Evolutionary conservation across 208 protist species (phyloP).

Genomic region (Vickermania spadyakhi): DNA sequence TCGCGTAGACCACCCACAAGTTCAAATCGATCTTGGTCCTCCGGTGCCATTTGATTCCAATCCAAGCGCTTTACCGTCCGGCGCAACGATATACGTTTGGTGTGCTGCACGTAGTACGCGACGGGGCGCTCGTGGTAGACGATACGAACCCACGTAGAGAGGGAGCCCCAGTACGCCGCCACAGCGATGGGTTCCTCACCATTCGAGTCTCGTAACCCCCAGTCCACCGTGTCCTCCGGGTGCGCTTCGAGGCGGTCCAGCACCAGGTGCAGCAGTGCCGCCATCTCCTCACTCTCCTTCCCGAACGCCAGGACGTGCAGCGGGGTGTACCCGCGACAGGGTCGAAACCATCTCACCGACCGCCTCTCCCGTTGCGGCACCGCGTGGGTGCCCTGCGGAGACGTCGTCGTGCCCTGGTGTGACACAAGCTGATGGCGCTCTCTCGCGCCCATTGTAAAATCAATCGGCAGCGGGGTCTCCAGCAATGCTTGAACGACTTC

Average conservation of each 20-base stretch:
- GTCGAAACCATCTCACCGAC: too few species aligned
- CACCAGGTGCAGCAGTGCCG: constrained; percentile 9
- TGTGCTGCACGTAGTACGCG: background rate
- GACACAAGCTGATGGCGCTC: too few species aligned
- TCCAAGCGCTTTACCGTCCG: background rate
- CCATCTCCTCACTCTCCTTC: background rate
- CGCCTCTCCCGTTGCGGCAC: too few species aligned
- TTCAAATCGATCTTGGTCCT: background rate
- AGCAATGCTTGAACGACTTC: background rate
- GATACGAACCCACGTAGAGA: background rate
- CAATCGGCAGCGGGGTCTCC: background rate
- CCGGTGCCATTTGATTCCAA: background rate
- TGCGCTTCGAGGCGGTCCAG: constrained; percentile 25
- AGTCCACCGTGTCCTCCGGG: background rate
- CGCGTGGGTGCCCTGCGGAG: background rate
- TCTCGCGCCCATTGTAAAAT: too few species aligned
- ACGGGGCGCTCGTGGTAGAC: background rate
- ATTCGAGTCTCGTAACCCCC: background rate
- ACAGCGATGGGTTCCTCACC: background rate
- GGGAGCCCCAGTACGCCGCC: background rate
- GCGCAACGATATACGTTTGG: too few species aligned
- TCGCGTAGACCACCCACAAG: background rate
- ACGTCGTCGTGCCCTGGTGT: too few species aligned
- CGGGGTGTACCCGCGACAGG: too few species aligned
- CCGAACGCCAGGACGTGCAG: background rate